Percentiles rank a stretch among this genome's conserved stretches.
phyloP scores from a whole-genome alignment of 1,139 yeast species.

The Schizosaccharomyces versatilis region DNA sequence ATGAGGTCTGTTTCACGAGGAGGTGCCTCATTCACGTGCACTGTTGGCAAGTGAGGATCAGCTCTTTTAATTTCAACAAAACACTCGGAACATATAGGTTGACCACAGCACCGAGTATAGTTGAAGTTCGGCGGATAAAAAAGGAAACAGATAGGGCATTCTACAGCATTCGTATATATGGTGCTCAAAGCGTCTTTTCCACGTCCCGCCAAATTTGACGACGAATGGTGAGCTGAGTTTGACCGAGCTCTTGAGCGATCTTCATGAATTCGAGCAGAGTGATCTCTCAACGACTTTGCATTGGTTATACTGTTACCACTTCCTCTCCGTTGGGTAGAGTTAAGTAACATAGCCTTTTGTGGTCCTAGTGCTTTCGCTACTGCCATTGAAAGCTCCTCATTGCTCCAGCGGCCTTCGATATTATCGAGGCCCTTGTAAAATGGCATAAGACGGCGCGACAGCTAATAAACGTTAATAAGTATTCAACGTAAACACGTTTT shows the following conservation, averaged over 20 bases:
- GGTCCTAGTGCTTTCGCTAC: not conserved
- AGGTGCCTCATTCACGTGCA: constrained; percentile 21
- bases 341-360: not conserved
- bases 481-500: not conserved
- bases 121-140: constrained; percentile 64
- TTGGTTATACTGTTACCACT: not conserved
- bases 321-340: not conserved
- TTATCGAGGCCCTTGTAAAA: constrained; percentile 80
- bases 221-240: not conserved
- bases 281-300: not conserved
- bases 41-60: constrained; percentile 72
- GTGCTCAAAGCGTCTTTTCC: not conserved
- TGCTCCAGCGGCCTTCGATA: constrained; percentile 52
- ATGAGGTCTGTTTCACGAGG: constrained; percentile 26
- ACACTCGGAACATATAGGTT: constrained; percentile 88
- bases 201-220: not conserved
- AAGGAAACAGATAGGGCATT: constrained; percentile 87
- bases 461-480: constrained; percentile 11
- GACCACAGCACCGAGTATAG: constrained; percentile 72
- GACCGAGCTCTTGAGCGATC: constrained; percentile 6
- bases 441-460: constrained; percentile 57
- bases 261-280: not conserved
- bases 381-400: constrained; percentile 35
- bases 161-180: constrained; percentile 21
- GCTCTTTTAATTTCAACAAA: constrained; percentile 83